These are phyloP conservation scores for Calendula officinalis DNA, from an alignment of 129 eudicot species.

Conservation along the genomic window DNA sequence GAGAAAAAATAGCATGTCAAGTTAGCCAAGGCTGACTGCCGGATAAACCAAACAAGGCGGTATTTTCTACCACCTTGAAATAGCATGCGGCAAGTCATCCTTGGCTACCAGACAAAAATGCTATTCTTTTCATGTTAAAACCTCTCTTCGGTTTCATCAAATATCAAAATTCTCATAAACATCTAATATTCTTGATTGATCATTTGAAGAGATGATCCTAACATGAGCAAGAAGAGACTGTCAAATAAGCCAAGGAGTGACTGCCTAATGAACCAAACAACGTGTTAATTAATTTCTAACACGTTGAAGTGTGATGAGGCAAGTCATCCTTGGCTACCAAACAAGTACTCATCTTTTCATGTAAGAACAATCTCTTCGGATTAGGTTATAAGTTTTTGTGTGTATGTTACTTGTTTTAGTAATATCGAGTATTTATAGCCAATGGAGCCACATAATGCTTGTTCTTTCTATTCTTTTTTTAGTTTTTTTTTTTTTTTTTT, in stretches of 20 bases:
- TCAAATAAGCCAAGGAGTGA: constrained; percentile 21
- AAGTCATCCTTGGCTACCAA: constrained; percentile 76
- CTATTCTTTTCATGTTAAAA: constrained; percentile 16
- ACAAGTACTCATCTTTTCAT: constrained; percentile 29
- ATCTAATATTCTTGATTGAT: neutral
- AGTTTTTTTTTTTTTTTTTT: neutral
- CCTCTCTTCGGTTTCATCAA: neutral
- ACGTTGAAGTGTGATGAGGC: constrained; percentile 34
- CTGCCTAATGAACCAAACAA: constrained; percentile 18
- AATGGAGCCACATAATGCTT: neutral
- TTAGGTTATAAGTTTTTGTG: neutral
- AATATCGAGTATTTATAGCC: constrained; percentile 11
- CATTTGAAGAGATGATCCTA: constrained; percentile 6
- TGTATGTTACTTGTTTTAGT: constrained; percentile 6
- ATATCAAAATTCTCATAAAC: neutral
- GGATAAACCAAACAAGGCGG: constrained; percentile 1
- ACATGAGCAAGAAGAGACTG: constrained; percentile 22
- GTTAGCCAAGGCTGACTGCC: constrained; percentile 28
- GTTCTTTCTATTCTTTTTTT: constrained; percentile 5
- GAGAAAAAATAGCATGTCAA: constrained; percentile 19
- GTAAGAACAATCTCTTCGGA: constrained; percentile 16
- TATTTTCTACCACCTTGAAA: constrained; percentile 10
- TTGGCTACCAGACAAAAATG: constrained; percentile 31
- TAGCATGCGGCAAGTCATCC: constrained; percentile 37
- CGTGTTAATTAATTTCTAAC: neutral